phyloP scores from a whole-genome alignment of 2,329 filamentous ascomycete genomes.

The Blastomyces silverae region DNA sequence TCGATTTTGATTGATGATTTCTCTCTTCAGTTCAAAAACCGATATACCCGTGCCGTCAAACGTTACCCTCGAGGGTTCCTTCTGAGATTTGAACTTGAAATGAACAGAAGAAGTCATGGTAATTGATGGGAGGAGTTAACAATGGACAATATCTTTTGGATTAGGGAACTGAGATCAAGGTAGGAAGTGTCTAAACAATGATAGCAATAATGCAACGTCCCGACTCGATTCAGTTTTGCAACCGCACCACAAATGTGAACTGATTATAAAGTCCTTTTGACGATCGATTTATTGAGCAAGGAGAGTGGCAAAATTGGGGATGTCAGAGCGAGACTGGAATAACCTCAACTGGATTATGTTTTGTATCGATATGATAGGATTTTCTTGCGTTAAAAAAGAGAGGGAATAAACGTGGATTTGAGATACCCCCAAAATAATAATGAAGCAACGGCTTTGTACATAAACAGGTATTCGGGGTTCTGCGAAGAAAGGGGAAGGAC shows the following conservation, averaged over 20 bases:
- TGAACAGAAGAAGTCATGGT: conserved; percentile 95
- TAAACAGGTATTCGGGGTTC: conserved; percentile 23
- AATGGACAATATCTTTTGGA: conserved; percentile 20
- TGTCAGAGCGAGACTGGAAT: conserved; percentile 3
- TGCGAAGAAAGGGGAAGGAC: conserved; percentile 13
- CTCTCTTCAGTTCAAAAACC: conserved; percentile 96
- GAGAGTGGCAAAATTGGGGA: conserved; percentile 9
- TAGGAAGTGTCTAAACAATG: conserved; percentile 14
- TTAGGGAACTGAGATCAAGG: conserved; percentile 18
- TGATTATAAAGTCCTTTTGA: conserved; percentile 6
- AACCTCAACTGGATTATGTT: conserved; percentile 12
- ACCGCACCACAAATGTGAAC: neutral
- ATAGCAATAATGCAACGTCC: conserved; percentile 23
- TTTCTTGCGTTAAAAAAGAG: conserved; percentile 4
- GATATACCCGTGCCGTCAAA: conserved; percentile 98
- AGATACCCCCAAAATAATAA: conserved; percentile 31
- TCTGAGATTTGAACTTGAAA: conserved; percentile 99
- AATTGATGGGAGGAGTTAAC: conserved; percentile 18
- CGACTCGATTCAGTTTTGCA: conserved; percentile 9
- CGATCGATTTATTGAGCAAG: conserved; percentile 11
- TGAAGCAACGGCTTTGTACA: conserved; percentile 28
- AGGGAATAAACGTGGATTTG: conserved; percentile 10
- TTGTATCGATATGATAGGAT: conserved; percentile 12
- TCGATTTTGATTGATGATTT: conserved; percentile 91
- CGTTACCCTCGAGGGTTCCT: conserved; percentile 85